Conservation (phyloP, 805 yeast species). For the Starmerella lactis-condensi region DNA sequence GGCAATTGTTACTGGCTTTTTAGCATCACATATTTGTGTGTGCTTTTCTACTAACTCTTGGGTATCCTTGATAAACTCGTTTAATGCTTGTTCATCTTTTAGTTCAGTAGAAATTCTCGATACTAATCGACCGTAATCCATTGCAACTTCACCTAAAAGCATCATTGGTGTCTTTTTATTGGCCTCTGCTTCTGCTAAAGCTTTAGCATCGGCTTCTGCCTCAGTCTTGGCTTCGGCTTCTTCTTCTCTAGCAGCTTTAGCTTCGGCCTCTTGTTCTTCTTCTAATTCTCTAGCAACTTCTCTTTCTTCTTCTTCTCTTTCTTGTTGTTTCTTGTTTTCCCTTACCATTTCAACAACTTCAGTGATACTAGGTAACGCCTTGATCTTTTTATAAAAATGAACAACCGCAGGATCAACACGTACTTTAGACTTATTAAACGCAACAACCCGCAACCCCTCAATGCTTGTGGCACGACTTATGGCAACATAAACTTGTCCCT, state of each 20-base stretch:
- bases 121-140: too few relatives aligned
- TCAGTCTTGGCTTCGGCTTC: slow-evolving; percentile 1
- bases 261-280: not conserved
- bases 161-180: too few relatives aligned
- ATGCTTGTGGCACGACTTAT: slow-evolving; percentile 74
- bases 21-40: too few relatives aligned
- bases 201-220: not conserved
- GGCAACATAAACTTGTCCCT: slow-evolving; percentile 93
- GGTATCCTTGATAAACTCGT: too few relatives aligned
- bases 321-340: too few relatives aligned
- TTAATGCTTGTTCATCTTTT: too few relatives aligned
- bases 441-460: slow-evolving; percentile 62
- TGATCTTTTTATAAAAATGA: slow-evolving; percentile 35
- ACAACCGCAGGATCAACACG: slow-evolving; percentile 53
- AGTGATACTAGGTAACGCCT: not conserved
- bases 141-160: too few relatives aligned
- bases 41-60: too few relatives aligned
- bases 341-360: too few relatives aligned
- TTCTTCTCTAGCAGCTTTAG: not conserved
- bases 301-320: slow-evolving; percentile 6
- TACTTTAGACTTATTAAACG: slow-evolving; percentile 48
- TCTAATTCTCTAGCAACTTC: slow-evolving; percentile 6
- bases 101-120: too few relatives aligned
- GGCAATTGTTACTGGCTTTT: too few relatives aligned
- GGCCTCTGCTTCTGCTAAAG: too few relatives aligned